A percentile compares a stretch with the other conserved stretches of the same genome.
Evolutionary conservation across 1,284 basidiomycete species (phyloP).

Genomic region (Prillingera fragicola): DNA sequence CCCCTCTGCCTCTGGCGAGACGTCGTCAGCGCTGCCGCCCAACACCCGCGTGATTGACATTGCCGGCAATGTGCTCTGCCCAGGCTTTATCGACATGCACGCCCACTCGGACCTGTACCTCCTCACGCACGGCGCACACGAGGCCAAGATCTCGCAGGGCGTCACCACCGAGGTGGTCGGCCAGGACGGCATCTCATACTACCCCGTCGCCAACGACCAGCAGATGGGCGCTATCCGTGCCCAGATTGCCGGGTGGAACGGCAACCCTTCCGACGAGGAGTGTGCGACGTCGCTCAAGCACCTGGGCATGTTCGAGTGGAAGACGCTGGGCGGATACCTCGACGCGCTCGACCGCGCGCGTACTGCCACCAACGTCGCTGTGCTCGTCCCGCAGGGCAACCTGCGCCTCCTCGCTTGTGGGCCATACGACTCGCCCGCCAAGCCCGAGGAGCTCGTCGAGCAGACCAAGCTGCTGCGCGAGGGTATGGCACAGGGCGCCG

Average conservation of each 20-base stretch:
- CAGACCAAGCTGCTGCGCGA: slow-evolving; percentile 27
- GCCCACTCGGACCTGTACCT: slow-evolving; percentile 42
- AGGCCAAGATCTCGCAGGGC: slow-evolving; percentile 41
- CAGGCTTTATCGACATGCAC: slow-evolving; percentile 46
- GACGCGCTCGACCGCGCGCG: slow-evolving; percentile 34
- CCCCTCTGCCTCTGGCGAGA: too few relatives aligned
- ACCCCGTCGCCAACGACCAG: slow-evolving; percentile 20
- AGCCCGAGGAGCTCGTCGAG: slow-evolving; percentile 21
- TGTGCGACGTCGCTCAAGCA: slow-evolving; percentile 12
- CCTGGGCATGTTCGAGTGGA: slow-evolving; percentile 36
- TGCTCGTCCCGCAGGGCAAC: slow-evolving; percentile 43
- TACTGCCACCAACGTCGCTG: slow-evolving; percentile 39
- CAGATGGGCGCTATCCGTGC: slow-evolving; percentile 29
- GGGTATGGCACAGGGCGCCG: slow-evolving; percentile 36
- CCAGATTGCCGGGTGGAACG: slow-evolving; percentile 45
- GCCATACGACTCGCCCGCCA: slow-evolving; percentile 27
- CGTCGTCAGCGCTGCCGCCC: neutral
- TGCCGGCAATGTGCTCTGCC: slow-evolving; percentile 26
- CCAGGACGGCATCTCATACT: slow-evolving; percentile 42
- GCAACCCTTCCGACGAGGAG: slow-evolving; percentile 36
- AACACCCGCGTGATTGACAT: slow-evolving; percentile 21
- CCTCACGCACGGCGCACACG: slow-evolving; percentile 34
- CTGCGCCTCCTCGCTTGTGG: slow-evolving; percentile 38
- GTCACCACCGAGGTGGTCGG: slow-evolving; percentile 44
- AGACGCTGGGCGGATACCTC: slow-evolving; percentile 26